Conservation (phyloP, 2,329 filamentous ascomycete species). For the Aspergillus phoenicis region DNA sequence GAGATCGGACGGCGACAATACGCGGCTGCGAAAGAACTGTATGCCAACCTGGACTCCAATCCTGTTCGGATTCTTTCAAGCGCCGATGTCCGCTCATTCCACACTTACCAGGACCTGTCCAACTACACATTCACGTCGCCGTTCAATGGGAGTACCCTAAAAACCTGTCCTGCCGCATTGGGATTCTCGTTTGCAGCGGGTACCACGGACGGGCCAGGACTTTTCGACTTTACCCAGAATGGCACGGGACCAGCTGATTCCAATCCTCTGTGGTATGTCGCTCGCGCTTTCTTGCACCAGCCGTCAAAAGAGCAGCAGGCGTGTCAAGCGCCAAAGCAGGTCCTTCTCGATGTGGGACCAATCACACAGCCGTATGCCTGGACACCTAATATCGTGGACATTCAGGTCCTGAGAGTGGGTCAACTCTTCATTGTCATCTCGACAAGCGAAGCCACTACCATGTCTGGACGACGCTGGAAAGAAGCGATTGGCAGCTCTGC, state of each 20-base stretch:
- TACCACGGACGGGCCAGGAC: conserved; percentile 86
- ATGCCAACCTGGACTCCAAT: conserved; percentile 55
- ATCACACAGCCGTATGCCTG: conserved; percentile 77
- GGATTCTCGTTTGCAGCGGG: conserved; percentile 93
- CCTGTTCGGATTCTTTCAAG: conserved; percentile 55
- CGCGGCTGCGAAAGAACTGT: conserved; percentile 51
- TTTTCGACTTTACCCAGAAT: conserved; percentile 92
- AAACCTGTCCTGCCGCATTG: conserved; percentile 82
- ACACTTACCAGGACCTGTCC: conserved; percentile 82
- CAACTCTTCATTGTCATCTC: conserved; percentile 82
- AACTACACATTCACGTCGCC: conserved; percentile 72
- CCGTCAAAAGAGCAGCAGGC: conserved; percentile 69
- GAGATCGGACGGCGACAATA: conserved; percentile 53
- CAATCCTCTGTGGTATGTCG: conserved; percentile 78
- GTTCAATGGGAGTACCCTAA: conserved; percentile 62
- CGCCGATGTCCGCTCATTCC: conserved; percentile 74
- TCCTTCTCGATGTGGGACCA: conserved; percentile 85
- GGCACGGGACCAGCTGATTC: conserved; percentile 69
- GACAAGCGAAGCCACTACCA: conserved; percentile 86
- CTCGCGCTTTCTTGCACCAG: conserved; percentile 70
- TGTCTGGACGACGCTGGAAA: conserved; percentile 88
- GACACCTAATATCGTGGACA: conserved; percentile 88
- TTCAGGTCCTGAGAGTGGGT: conserved; percentile 82
- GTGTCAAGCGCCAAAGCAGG: conserved; percentile 81
- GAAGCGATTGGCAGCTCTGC: conserved; percentile 64